Percentiles rank a stretch among this genome's conserved stretches.
Conservation (phyloP, 164 flowering plant genomes). For the Saururus chinensis region DNA sequence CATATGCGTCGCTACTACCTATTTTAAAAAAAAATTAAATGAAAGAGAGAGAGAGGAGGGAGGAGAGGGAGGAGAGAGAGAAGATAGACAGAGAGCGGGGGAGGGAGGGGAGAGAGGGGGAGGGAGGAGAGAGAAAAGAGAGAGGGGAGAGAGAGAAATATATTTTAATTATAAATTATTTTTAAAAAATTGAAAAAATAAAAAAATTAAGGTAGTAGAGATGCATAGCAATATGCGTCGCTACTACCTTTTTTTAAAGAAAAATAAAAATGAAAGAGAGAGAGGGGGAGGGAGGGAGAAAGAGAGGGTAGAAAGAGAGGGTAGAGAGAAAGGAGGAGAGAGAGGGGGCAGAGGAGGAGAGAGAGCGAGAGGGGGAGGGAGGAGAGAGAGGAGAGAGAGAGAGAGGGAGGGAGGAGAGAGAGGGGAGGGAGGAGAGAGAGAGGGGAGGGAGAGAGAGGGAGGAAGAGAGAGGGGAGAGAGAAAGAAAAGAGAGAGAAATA, state of each 20-base stretch:
- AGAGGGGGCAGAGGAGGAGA: no score
- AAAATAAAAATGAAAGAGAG: no score
- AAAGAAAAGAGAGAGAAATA: not conserved
- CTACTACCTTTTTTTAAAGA: no score
- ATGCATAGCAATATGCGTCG: no score
- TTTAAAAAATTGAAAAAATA: not conserved
- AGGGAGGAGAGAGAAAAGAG: not conserved
- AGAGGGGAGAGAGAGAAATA: no score
- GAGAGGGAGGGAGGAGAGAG: not conserved
- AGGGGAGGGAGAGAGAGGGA: not conserved
- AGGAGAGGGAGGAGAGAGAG: no score
- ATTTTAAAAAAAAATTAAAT: no score
- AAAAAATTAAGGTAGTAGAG: not conserved
- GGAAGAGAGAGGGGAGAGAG: not conserved
- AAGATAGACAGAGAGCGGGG: no score
- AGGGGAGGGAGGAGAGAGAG: not conserved
- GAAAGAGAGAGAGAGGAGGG: no score
- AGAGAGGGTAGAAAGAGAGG: not conserved
- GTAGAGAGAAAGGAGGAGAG: not conserved
- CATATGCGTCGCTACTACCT: no score
- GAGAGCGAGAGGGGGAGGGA: not conserved
- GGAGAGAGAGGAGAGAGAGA: not conserved
- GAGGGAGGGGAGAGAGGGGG: not conserved
- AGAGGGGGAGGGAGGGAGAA: not conserved
- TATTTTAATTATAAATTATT: no score